Conservation (phyloP, 1,139 yeast genomes). For the Nakaseomyces sp. region DNA sequence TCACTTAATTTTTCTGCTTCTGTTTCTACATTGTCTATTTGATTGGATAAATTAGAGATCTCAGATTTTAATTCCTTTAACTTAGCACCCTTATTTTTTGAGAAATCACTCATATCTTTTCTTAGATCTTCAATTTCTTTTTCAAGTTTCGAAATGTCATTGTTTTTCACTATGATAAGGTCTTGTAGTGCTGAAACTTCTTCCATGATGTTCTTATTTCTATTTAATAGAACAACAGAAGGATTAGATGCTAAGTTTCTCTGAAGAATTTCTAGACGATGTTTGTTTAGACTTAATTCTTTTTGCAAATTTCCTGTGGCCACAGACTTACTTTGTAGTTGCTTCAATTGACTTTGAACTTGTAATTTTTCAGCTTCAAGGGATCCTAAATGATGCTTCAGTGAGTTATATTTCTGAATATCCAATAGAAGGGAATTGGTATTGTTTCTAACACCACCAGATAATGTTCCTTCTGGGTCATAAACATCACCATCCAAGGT, state of each 20-base stretch:
- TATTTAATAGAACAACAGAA: constrained; percentile 42
- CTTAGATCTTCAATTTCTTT: constrained; percentile 51
- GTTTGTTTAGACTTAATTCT: constrained; percentile 55
- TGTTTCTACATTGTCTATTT: constrained; percentile 32
- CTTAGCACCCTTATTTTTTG: constrained; percentile 70
- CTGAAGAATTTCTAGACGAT: constrained; percentile 56
- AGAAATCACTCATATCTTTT: constrained; percentile 75
- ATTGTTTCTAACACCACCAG: constrained; percentile 81
- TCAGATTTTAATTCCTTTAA: constrained; percentile 59
- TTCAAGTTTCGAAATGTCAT: constrained; percentile 27
- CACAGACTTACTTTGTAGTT: constrained; percentile 41
- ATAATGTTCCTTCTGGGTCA: constrained; percentile 91
- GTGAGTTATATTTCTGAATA: constrained; percentile 60
- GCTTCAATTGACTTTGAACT: constrained; percentile 37
- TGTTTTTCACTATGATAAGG: constrained; percentile 35
- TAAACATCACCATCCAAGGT: constrained; percentile 90
- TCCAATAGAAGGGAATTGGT: constrained; percentile 52
- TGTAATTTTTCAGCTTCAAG: constrained; percentile 37
- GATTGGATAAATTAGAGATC: constrained; percentile 36
- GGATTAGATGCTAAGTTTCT: constrained; percentile 56
- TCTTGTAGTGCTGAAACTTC: constrained; percentile 40
- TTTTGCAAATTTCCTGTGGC: constrained; percentile 55
- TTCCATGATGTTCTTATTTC: constrained; percentile 39
- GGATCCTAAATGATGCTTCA: constrained; percentile 38
- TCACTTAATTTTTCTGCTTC: constrained; percentile 41